phyloP scores from a whole-genome alignment of 2,329 filamentous ascomycete species.

The Aspergillus quadrilineatus region DNA sequence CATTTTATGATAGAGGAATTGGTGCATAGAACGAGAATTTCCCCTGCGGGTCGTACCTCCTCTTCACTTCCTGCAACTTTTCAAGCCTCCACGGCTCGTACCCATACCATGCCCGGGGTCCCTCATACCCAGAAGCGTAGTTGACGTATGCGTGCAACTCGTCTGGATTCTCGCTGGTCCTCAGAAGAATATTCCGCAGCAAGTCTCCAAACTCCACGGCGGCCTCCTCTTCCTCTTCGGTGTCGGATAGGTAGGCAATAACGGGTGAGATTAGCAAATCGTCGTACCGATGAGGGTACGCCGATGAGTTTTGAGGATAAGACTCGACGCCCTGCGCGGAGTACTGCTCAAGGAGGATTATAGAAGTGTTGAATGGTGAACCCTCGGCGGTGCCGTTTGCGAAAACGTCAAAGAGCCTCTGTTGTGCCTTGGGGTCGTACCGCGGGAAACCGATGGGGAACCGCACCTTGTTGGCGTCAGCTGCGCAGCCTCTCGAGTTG shows the following conservation, averaged over 20 bases:
- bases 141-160: constrained; percentile 26
- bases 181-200: constrained; percentile 40
- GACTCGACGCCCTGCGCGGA: constrained; percentile 44
- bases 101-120: too few relatives aligned
- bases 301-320: constrained; percentile 35
- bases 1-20: neutral
- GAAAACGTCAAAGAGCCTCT: constrained; percentile 36
- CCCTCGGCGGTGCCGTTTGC: constrained; percentile 26
- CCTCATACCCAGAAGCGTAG: too few relatives aligned
- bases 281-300: constrained; percentile 47
- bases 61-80: too few relatives aligned
- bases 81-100: too few relatives aligned
- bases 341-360: constrained; percentile 57
- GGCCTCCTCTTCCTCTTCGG: constrained; percentile 32
- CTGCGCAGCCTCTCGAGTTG: constrained; percentile 35
- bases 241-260: constrained; percentile 32
- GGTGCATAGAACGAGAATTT: too few relatives aligned
- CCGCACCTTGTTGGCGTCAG: constrained; percentile 35
- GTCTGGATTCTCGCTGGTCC: constrained; percentile 31
- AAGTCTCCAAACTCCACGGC: constrained; percentile 40
- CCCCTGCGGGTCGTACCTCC: too few relatives aligned
- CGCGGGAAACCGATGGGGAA: constrained; percentile 43
- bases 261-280: constrained; percentile 42
- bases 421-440: constrained; percentile 37
- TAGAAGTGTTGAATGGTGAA: constrained; percentile 32